A percentile compares a stretch with the other conserved stretches of the same genome.
phyloP scores from a whole-genome alignment of 371 early-diverging fungal species.

The Rhizopus stolonifer region DNA sequence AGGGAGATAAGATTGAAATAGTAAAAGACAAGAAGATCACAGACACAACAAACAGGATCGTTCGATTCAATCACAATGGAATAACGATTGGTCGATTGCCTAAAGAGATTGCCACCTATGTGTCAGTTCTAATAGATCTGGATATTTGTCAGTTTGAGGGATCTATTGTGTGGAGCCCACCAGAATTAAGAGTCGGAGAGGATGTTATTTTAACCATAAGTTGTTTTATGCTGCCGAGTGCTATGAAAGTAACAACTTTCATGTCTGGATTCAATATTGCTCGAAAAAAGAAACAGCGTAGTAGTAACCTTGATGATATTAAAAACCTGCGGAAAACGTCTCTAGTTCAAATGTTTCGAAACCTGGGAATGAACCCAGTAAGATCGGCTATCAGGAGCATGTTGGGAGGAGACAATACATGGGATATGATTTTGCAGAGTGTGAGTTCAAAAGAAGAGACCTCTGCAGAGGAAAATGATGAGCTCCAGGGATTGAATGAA shows the following conservation, averaged over 20 bases:
- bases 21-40: constrained; percentile 21
- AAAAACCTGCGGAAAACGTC: constrained; percentile 42
- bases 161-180: constrained; percentile 37
- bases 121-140: constrained; percentile 51
- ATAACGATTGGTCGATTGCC: constrained; percentile 52
- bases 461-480: neutral
- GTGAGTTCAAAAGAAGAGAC: constrained; percentile 8
- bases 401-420: constrained; percentile 21
- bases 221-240: constrained; percentile 39
- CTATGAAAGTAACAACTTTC: constrained; percentile 22
- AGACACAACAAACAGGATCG: constrained; percentile 39
- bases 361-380: constrained; percentile 38
- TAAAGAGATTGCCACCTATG: constrained; percentile 42
- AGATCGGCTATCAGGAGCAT: constrained; percentile 36
- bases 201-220: constrained; percentile 51
- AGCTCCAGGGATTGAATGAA: constrained; percentile 16
- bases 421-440: constrained; percentile 30
- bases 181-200: constrained; percentile 42
- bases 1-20: constrained; percentile 31
- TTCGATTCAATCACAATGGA: constrained; percentile 44
- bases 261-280: neutral
- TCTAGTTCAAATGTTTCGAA: constrained; percentile 40
- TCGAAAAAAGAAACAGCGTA: constrained; percentile 12
- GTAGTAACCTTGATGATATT: constrained; percentile 28
- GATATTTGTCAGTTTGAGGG: constrained; percentile 49